Evolutionary conservation across 2,329 filamentous ascomycete genomes (phyloP).

Genomic region (Xylaria polymorpha): DNA sequence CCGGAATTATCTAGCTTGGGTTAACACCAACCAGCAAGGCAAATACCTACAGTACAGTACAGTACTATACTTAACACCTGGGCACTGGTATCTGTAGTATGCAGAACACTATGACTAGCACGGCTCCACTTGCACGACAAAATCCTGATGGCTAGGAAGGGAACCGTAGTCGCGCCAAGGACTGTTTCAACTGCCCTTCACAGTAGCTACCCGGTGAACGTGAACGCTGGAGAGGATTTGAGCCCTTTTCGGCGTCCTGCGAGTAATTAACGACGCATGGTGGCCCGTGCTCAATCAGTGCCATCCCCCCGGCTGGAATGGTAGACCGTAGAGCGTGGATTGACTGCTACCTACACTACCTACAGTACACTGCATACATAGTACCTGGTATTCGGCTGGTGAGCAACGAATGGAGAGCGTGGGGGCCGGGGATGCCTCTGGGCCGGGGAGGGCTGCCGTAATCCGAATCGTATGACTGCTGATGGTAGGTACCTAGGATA

Average conservation of each 20-base stretch:
- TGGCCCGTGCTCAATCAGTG: slow-evolving; percentile 22
- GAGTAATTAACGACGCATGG: slow-evolving; percentile 21
- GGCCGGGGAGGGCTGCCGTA: slow-evolving; percentile 28
- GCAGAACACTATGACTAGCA: slow-evolving; percentile 23
- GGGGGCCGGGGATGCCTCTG: slow-evolving; percentile 14
- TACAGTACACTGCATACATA: not conserved
- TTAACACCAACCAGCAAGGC: slow-evolving; percentile 7
- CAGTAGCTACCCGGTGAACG: slow-evolving; percentile 28
- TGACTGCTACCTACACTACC: not conserved
- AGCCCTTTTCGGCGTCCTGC: slow-evolving; percentile 26
- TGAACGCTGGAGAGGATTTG: slow-evolving; percentile 10
- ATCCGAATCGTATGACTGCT: slow-evolving; percentile 32
- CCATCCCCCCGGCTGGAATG: slow-evolving; percentile 15
- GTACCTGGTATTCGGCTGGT: not conserved
- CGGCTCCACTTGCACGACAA: slow-evolving; percentile 18
- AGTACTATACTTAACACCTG: not conserved
- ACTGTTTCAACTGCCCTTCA: slow-evolving; percentile 35
- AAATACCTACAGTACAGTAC: not conserved
- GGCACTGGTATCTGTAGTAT: too few relatives aligned
- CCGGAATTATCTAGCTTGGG: slow-evolving; percentile 4
- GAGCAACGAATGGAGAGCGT: slow-evolving; percentile 14
- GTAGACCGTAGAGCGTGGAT: slow-evolving; percentile 9
- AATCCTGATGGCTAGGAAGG: slow-evolving; percentile 29
- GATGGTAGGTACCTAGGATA: slow-evolving; percentile 9
- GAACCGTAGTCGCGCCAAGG: slow-evolving; percentile 26